These are phyloP conservation scores for Paecilomyces sp. DNA, from an alignment of 2,329 filamentous ascomycete species.

Conservation along the genomic window DNA sequence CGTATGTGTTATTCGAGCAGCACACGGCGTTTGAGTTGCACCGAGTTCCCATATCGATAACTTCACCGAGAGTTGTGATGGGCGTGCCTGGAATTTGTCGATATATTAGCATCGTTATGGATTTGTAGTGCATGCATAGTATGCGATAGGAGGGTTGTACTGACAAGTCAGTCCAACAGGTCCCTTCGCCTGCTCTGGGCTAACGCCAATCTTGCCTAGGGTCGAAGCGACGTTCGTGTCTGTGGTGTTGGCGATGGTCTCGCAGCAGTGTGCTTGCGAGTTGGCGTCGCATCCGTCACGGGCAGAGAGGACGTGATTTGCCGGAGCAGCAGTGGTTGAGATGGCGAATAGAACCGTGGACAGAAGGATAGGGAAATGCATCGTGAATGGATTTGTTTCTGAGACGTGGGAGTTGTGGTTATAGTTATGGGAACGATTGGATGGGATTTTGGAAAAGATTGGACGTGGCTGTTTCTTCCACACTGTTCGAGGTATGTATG, in stretches of 20 bases:
- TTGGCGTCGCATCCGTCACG: not conserved
- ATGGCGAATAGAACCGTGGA: not conserved
- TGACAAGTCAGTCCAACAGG: not conserved
- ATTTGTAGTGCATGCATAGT: not conserved
- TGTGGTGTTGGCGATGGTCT: not conserved
- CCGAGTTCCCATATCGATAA: not conserved
- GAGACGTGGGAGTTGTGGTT: not conserved
- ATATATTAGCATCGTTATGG: not conserved
- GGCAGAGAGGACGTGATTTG: not conserved
- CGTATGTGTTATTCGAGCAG: not conserved
- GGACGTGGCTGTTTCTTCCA: not conserved
- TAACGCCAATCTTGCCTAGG: not conserved
- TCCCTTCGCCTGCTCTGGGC: not conserved
- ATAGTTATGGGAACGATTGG: not conserved
- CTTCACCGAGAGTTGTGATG: not conserved
- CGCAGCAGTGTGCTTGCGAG: not conserved
- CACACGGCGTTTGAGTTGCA: not conserved
- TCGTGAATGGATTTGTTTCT: not conserved
- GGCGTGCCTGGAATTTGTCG: not conserved
- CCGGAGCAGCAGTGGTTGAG: not conserved
- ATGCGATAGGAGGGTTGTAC: not conserved
- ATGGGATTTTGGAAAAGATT: not conserved
- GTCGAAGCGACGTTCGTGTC: not conserved
- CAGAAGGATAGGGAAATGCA: not conserved
- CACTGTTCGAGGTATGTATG: not conserved